Evolutionary conservation across 768 basidiomycete species (phyloP), one percentile per base, ranked within the genome.

Genomic region (Nidula microcarpa): DNA sequence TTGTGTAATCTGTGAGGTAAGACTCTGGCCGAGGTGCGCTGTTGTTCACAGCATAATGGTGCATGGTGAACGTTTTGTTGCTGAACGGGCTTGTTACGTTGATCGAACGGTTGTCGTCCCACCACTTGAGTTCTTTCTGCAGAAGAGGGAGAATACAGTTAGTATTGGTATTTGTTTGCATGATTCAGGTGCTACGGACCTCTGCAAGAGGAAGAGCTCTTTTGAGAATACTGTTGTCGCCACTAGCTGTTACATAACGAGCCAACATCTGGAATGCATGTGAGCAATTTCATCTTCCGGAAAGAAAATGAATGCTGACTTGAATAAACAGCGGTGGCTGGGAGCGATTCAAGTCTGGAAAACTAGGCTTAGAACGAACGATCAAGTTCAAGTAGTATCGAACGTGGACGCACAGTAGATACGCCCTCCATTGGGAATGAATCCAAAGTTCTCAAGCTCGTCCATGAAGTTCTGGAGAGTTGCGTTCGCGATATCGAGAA

Each of bases 381-480:
- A 13, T 52, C 9, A 10, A 18, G 18, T 65, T 71, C 53, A 16
- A 23, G 23, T 23, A 23, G 23, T 23, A 23, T 23, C 23, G 23
- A 23, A 23, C 23, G 23, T 23, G 23, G 23, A 52, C 68, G 47
- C 60, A 87, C 87, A 97, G 62, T 97, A 97, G 49, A 90, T 92
- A 9, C 94, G 79, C 3, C 93, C 94, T 6, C 95, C 95, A 61
- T 97, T 98, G 1, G 95, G 95, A 56, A 98, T 87, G 72, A 97
- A 98, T 0, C 94, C 95, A 60, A 90, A 83, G 18, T 65, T 64
- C 39, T 88, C 83, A 45, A 98, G 73, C 64, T 96, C 87, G 62
- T 98, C 94, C 93, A 97, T 94, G 63, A 98, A 97, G 71, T 97
- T 96, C 57, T 91, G 84, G 34, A 97, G 72, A 0, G 93, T 90